A percentile compares a stretch with the other conserved stretches of the same genome.
phyloP scores from a whole-genome alignment of 2,329 filamentous ascomycete species.

The Pseudocercospora musae region DNA sequence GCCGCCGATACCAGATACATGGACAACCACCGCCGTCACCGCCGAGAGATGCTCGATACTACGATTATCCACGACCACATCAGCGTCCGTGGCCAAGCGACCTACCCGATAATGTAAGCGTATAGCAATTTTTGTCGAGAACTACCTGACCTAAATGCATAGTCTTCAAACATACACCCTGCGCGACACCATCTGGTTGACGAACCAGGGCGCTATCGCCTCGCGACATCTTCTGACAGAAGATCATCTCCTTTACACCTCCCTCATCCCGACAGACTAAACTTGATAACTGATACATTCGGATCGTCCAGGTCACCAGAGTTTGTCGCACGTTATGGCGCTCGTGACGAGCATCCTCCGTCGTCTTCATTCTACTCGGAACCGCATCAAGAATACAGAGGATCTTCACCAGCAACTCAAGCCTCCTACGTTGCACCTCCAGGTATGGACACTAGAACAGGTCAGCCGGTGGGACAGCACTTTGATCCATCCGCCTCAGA shows the following conservation, averaged over 20 bases:
- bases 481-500: slow-evolving; percentile 15
- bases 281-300: not conserved
- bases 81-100: not conserved
- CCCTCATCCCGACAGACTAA: not conserved
- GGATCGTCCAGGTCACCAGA: not conserved
- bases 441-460: not conserved
- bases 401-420: not conserved
- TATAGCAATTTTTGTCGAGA: no score
- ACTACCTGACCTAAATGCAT: not conserved
- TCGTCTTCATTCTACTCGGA: not conserved
- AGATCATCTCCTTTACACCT: not conserved
- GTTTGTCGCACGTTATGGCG: not conserved
- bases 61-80: not conserved
- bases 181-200: not conserved
- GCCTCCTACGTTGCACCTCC: not conserved
- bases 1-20: not conserved
- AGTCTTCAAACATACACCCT: not conserved
- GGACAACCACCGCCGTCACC: not conserved
- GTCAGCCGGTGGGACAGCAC: not conserved
- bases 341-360: not conserved
- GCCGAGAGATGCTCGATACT: not conserved
- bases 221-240: not conserved
- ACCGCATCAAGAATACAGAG: not conserved
- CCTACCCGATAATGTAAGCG: not conserved
- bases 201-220: not conserved